A percentile compares a stretch with the other conserved stretches of the same genome.
Evolutionary conservation across 345 rosid genomes (phyloP).

Genomic region (Jatropha curcas): DNA sequence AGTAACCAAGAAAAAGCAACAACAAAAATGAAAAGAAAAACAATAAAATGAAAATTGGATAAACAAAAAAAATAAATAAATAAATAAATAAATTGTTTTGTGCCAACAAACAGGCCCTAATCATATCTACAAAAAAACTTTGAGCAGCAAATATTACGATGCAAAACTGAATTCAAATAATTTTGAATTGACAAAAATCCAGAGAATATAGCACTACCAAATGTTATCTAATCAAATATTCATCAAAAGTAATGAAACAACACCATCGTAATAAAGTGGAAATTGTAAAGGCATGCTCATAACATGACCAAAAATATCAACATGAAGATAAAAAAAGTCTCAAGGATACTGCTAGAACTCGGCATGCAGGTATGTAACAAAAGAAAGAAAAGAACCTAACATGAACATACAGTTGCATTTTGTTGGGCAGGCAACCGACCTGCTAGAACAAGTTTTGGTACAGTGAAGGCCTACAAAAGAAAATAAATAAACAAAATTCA

Average conservation of each 20-base stretch:
- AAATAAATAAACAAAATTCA: constrained; percentile 22
- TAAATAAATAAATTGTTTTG: background rate
- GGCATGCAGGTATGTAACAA: background rate
- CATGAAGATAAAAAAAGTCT: background rate
- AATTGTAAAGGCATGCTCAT: background rate
- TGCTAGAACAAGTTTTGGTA: constrained; percentile 95
- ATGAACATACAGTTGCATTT: constrained; percentile 90
- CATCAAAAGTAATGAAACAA: background rate
- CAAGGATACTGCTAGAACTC: background rate
- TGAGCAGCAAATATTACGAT: background rate
- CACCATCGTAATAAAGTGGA: background rate
- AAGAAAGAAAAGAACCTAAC: background rate
- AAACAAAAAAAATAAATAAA: background rate
- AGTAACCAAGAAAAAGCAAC: background rate
- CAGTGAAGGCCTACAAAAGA: constrained; percentile 76
- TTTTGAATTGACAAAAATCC: background rate
- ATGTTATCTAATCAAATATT: background rate
- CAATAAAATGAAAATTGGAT: background rate
- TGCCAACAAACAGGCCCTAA: background rate
- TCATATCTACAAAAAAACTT: background rate
- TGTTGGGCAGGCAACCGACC: constrained; percentile 99
- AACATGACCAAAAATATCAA: background rate
- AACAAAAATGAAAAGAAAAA: no score
- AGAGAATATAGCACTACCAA: background rate
- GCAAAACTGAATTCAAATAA: no score